Conservation (phyloP, 306 rosid genomes). For the Prunus salicina region DNA sequence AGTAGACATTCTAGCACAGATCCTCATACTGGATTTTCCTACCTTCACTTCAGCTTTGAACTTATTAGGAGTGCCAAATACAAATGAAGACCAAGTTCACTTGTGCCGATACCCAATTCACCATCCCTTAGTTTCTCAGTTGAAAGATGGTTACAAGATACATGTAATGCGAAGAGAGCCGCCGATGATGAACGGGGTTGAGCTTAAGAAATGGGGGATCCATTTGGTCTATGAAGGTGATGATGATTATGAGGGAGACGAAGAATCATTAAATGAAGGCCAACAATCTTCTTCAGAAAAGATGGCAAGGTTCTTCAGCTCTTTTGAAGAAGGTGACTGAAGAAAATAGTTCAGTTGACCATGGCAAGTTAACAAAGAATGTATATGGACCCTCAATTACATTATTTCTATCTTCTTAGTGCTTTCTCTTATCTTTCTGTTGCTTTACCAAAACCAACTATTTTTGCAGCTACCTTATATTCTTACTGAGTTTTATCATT, state of each 20-base stretch:
- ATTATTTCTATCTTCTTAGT: neutral
- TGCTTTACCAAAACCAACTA: neutral
- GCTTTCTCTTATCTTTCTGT: neutral
- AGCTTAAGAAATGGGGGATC: slow-evolving; percentile 48
- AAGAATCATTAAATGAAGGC: slow-evolving; percentile 31
- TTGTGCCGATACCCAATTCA: slow-evolving; percentile 37
- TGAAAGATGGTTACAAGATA: slow-evolving; percentile 44
- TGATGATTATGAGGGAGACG: slow-evolving; percentile 60
- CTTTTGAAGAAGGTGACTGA: slow-evolving; percentile 7
- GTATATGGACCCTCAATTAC: neutral
- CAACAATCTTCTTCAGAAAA: slow-evolving; percentile 53
- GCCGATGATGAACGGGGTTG: slow-evolving; percentile 38
- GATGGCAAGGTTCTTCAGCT: slow-evolving; percentile 40
- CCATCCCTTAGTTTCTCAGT: slow-evolving; percentile 22
- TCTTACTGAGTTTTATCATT: too few relatives aligned
- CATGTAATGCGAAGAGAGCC: slow-evolving; percentile 31
- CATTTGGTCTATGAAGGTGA: slow-evolving; percentile 53
- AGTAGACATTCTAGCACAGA: slow-evolving; percentile 38
- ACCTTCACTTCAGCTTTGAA: slow-evolving; percentile 21
- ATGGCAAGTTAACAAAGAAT: neutral
- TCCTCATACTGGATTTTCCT: slow-evolving; percentile 33
- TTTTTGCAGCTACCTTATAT: too few relatives aligned
- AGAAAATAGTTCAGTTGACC: neutral
- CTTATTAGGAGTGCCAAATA: slow-evolving; percentile 47
- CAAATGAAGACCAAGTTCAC: slow-evolving; percentile 45